Percentiles rank a stretch among this genome's conserved stretches.
Evolutionary conservation across 164 flowering plant genomes (phyloP).

Genomic region (Tinospora cordifolia): DNA sequence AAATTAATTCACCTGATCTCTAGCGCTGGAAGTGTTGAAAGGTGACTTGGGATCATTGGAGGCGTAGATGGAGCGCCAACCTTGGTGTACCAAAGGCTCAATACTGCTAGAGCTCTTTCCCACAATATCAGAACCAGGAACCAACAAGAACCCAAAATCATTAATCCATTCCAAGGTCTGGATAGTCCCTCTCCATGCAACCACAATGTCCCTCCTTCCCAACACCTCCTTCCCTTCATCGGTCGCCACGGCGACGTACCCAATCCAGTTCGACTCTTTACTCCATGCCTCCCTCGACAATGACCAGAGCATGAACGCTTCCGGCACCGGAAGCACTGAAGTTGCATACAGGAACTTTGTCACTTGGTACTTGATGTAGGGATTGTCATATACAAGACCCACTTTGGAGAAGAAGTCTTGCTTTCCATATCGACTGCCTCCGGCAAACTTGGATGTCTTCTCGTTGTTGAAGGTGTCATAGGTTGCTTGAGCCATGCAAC

Average conservation of each 20-base stretch:
- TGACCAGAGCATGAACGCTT: conserved; percentile 30
- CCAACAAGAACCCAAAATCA: conserved; percentile 26
- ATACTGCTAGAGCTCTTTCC: neutral
- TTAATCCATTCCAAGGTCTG: conserved; percentile 32
- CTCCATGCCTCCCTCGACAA: conserved; percentile 37
- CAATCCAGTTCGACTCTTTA: conserved; percentile 45
- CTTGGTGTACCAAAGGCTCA: conserved; percentile 26
- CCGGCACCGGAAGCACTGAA: conserved; percentile 26
- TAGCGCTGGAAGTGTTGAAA: conserved; percentile 33
- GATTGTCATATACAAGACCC: conserved; percentile 18
- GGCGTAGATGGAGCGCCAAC: conserved; percentile 38
- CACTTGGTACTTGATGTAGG: conserved; percentile 21
- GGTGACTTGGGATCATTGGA: conserved; percentile 32
- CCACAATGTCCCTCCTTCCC: conserved; percentile 45
- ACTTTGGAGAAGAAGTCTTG: conserved; percentile 21
- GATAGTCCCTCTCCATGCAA: conserved; percentile 43
- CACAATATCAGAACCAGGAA: conserved; percentile 22
- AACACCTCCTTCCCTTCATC: conserved; percentile 35
- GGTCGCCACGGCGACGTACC: conserved; percentile 51
- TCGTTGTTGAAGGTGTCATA: conserved; percentile 36
- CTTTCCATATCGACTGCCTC: conserved; percentile 28
- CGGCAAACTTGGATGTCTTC: conserved; percentile 29
- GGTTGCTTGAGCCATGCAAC: conserved; percentile 33
- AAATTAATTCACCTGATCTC: conserved; percentile 36
- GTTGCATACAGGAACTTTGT: conserved; percentile 45